phyloP scores from a whole-genome alignment of 805 yeast genomes.

The Wickerhamomyces bovis region DNA sequence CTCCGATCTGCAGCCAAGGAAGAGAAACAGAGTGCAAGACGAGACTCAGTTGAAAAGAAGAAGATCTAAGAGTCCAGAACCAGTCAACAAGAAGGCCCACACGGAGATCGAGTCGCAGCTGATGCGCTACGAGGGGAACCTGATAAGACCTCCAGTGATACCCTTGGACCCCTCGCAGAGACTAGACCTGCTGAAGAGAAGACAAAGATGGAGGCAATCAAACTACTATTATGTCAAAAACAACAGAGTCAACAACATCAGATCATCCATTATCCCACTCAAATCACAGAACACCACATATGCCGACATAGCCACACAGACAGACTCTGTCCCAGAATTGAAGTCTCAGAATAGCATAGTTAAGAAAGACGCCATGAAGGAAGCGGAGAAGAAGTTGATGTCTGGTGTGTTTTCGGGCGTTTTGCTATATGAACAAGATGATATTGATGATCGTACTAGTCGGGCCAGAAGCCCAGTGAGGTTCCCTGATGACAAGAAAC shows the following conservation, averaged over 20 bases:
- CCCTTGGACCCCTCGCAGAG: constrained; percentile 22
- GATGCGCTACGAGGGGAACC: not conserved
- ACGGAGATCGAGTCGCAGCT: not conserved
- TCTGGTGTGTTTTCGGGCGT: constrained; percentile 24
- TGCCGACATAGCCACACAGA: constrained; percentile 21
- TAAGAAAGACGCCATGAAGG: constrained; percentile 9
- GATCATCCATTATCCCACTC: not conserved
- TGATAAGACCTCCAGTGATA: constrained; percentile 28
- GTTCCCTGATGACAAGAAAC: constrained; percentile 9
- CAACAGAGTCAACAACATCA: not conserved
- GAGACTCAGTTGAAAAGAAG: constrained; percentile 1
- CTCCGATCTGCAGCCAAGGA: not conserved
- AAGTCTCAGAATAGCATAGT: constrained; percentile 11
- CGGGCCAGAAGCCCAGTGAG: constrained; percentile 16
- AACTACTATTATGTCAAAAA: constrained; percentile 17
- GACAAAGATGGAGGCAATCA: constrained; percentile 24
- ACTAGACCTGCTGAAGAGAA: constrained; percentile 21
- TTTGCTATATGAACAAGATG: constrained; percentile 19
- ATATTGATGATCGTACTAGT: constrained; percentile 11
- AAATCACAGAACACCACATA: constrained; percentile 1
- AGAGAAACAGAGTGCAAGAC: not conserved
- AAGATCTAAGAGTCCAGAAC: constrained; percentile 3
- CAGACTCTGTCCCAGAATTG: constrained; percentile 17
- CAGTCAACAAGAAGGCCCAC: not conserved
- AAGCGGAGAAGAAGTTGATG: constrained; percentile 16